Conservation (phyloP, 129 eudicot genomes). For the Flaveria trinervia region DNA sequence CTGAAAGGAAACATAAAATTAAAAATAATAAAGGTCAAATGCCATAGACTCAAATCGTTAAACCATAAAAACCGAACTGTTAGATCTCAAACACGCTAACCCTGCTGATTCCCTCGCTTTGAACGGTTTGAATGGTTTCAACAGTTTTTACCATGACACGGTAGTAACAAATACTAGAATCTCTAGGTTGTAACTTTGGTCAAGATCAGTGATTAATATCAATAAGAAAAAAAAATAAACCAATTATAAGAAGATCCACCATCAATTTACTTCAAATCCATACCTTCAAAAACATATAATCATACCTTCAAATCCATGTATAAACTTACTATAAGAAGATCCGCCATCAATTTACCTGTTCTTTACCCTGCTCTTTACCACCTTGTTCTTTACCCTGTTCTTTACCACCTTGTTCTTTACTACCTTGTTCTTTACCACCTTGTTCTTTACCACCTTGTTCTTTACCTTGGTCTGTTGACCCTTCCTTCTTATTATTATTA, state of each 20-base stretch:
- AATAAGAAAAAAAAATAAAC: background rate
- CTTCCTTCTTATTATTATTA: slow-evolving; percentile 28
- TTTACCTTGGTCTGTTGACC: slow-evolving; percentile 13
- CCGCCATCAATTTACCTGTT: slow-evolving; percentile 14
- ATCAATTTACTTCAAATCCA: too few species aligned
- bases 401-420: background rate
- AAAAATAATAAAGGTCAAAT: too few species aligned
- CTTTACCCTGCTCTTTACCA: slow-evolving; percentile 28
- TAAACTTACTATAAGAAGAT: slow-evolving; percentile 9
- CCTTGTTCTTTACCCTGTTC: slow-evolving; percentile 10
- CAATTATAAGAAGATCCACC: slow-evolving; percentile 11
- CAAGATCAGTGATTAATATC: background rate
- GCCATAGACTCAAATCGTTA: too few species aligned
- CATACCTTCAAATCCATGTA: slow-evolving; percentile 13
- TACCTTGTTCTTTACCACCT: slow-evolving; percentile 2
- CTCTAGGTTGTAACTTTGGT: background rate
- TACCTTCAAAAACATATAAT: slow-evolving; percentile 24
- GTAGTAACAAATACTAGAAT: background rate
- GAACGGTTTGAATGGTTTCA: background rate
- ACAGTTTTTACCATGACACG: too few species aligned
- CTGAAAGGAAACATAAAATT: too few species aligned
- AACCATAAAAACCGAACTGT: too few species aligned
- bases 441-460: slow-evolving; percentile 21
- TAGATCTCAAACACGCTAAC: too few species aligned
- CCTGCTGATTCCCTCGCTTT: background rate